Evolutionary conservation across 768 basidiomycete species (phyloP).

Genomic region (Xerocomellus intermedius): DNA sequence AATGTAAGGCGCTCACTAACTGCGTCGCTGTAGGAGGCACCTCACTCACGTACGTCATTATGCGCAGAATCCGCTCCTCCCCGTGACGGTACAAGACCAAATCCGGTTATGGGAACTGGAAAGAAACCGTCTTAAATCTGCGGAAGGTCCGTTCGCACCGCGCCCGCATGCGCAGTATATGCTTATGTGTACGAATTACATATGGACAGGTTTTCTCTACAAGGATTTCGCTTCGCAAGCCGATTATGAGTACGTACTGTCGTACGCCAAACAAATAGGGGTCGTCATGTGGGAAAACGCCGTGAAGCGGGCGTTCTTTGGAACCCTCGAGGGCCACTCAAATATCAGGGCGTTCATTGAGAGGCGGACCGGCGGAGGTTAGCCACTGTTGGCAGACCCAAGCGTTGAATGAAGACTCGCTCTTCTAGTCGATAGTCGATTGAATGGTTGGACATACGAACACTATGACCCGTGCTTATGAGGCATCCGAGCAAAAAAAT

Average conservation of each 20-base stretch:
- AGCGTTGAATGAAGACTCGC: slow-evolving; percentile 2
- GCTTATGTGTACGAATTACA: slow-evolving; percentile 1
- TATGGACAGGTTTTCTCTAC: slow-evolving; percentile 76
- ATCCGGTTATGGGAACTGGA: slow-evolving; percentile 97
- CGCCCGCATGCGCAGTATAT: slow-evolving; percentile 12
- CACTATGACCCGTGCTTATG: not conserved
- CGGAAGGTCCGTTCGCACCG: slow-evolving; percentile 62
- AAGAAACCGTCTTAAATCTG: slow-evolving; percentile 83
- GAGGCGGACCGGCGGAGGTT: slow-evolving; percentile 50
- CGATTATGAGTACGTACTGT: slow-evolving; percentile 83
- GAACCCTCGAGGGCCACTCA: slow-evolving; percentile 70
- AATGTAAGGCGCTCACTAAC: slow-evolving; percentile 52
- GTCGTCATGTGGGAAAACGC: slow-evolving; percentile 84
- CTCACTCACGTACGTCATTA: slow-evolving; percentile 16
- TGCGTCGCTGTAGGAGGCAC: not conserved
- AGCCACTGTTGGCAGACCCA: not conserved
- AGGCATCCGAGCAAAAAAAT: not conserved
- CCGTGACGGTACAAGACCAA: slow-evolving; percentile 97
- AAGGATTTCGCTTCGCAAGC: slow-evolving; percentile 82
- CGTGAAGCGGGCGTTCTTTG: slow-evolving; percentile 78
- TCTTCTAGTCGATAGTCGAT: slow-evolving; percentile 5
- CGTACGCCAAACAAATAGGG: slow-evolving; percentile 80
- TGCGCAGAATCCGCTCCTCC: slow-evolving; percentile 81
- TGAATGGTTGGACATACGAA: not conserved
- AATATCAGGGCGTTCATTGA: slow-evolving; percentile 82